phyloP scores from a whole-genome alignment of 2,329 filamentous ascomycete species.

The Monilinia aucupariae region DNA sequence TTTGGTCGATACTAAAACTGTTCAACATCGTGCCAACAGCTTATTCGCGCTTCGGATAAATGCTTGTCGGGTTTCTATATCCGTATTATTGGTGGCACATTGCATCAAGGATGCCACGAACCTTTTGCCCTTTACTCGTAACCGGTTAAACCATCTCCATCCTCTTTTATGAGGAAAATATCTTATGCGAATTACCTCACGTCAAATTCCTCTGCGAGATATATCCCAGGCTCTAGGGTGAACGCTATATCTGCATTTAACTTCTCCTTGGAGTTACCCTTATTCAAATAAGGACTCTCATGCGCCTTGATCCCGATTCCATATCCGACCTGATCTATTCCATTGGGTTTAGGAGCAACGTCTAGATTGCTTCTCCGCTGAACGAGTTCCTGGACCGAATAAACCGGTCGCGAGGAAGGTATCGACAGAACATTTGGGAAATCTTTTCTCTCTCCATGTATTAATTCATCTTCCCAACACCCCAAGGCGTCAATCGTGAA shows the following conservation, averaged over 20 bases:
- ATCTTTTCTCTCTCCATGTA: background rate
- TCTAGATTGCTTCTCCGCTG: conserved; percentile 52
- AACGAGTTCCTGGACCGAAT: conserved; percentile 28
- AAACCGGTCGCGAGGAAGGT: conserved; percentile 2
- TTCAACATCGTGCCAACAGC: background rate
- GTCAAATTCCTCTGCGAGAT: conserved; percentile 54
- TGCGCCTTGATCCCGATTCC: conserved; percentile 63
- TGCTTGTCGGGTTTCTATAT: background rate
- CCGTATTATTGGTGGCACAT: background rate
- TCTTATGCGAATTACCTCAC: conserved; percentile 60
- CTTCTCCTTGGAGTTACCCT: conserved; percentile 47
- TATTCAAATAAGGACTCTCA: conserved; percentile 59
- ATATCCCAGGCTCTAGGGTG: conserved; percentile 59
- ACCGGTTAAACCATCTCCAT: conserved; percentile 51
- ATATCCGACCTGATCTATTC: conserved; percentile 53
- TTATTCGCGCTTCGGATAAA: background rate
- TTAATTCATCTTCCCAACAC: background rate
- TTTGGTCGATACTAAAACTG: background rate
- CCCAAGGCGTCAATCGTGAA: background rate
- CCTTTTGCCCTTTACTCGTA: conserved; percentile 44
- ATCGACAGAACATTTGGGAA: background rate
- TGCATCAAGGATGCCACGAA: conserved; percentile 46
- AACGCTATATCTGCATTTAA: conserved; percentile 56
- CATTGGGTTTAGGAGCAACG: conserved; percentile 45
- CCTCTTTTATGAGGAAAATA: conserved; percentile 50